phyloP scores from a whole-genome alignment of 2,329 filamentous ascomycete species.

The Ophiostoma perfectum region DNA sequence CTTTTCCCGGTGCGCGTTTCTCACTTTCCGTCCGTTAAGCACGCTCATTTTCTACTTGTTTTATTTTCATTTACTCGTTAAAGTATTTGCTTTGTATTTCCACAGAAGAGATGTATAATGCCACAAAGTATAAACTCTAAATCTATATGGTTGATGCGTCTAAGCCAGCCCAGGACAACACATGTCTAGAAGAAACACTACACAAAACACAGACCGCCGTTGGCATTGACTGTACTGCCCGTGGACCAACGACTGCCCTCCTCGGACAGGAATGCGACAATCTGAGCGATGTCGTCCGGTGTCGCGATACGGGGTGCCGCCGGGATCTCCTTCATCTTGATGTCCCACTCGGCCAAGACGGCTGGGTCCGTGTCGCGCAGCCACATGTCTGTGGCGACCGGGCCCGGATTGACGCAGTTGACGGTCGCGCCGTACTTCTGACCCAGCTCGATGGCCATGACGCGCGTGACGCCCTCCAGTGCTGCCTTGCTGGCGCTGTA shows the following conservation, averaged over 20 bases:
- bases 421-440: constrained; percentile 49
- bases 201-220: constrained; percentile 38
- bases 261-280: constrained; percentile 52
- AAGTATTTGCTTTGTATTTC: no score
- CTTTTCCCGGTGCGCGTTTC: no score
- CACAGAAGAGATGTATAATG: no score
- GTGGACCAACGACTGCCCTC: constrained; percentile 46
- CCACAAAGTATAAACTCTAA: no score
- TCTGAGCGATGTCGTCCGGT: constrained; percentile 49
- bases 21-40: no score
- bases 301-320: constrained; percentile 48
- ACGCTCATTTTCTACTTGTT: no score
- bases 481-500: constrained; percentile 37
- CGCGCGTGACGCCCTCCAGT: constrained; percentile 53
- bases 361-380: constrained; percentile 34
- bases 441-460: constrained; percentile 54
- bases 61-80: no score
- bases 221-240: constrained; percentile 52
- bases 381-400: constrained; percentile 52
- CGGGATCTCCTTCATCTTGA: constrained; percentile 49
- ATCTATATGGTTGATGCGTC: no score
- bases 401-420: constrained; percentile 55
- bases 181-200: neutral
- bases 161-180: no score
- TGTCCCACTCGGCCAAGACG: constrained; percentile 44